Evolutionary conservation across 1,284 basidiomycete species (phyloP), one percentile per base, ranked within the genome.

Genomic region (Peniophora sp.): DNA sequence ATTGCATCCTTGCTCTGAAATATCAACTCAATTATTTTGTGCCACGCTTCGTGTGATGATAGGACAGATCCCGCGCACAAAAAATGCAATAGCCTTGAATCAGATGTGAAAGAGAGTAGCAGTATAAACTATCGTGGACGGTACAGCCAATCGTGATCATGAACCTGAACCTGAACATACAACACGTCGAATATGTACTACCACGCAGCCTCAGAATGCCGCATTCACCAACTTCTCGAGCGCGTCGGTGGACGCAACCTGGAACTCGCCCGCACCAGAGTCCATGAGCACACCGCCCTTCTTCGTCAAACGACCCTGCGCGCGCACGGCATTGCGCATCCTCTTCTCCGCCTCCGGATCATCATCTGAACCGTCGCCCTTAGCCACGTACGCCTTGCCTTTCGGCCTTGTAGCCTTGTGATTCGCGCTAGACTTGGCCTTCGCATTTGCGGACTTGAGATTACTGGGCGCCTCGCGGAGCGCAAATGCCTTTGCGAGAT

Each of bases 401-500:
- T 59, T 59, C 22, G 54, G 51, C n/a, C 55, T 61, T n/a, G 52
- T 47, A 10, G 53, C 36, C 9, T 55, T 12, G 54, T 23, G 56
- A 51, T 51, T 59, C 51, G 48, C 49, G 42, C 54, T 58, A 9
- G 45, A 20, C 36, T 58, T 58, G 2, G 52, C 41, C 48, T 62
- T 61, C 37, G 52, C 20, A 22, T 52, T 56, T 24, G 23, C 49
- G 49, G 32, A 43, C 54, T 74, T 43, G 92, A 78, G 1, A 81
- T 24, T 69, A 24, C 78, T 87, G 0, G 97, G 97, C 1, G 96
- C 91, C 55, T 98, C 96, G 35, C 97, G 85, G 48, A 99, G 75
- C 0, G 92, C 94, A 63, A 99, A 99, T 0, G 93, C 83, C 68
- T 99, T 99, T 36, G 97, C 96, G 20, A 99, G 69, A 72, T 99